A percentile compares a stretch with the other conserved stretches of the same genome.
Conservation (phyloP, 2,329 filamentous ascomycete species). For the Penicillium sclerotiorum region DNA sequence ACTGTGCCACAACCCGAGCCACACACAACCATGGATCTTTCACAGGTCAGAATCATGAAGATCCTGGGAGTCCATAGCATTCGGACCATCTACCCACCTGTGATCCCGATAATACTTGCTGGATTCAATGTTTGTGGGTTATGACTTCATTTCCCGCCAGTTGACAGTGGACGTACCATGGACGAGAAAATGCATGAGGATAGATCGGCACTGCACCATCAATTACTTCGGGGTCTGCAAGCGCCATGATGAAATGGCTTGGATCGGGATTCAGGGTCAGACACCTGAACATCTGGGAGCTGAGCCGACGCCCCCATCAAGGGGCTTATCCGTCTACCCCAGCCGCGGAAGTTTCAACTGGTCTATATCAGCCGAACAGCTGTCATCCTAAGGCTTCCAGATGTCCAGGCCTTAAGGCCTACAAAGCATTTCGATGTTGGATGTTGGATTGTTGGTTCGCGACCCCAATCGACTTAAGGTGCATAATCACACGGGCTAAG, state of each 20-base stretch:
- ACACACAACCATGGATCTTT: slow-evolving; percentile 1
- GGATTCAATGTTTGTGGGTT: too few relatives aligned
- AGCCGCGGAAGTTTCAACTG: neutral
- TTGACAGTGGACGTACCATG: too few relatives aligned
- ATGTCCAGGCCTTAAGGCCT: too few relatives aligned
- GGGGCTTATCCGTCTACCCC: neutral
- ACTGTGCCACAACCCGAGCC: slow-evolving; percentile 2
- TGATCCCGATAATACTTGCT: too few relatives aligned
- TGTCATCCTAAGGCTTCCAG: too few relatives aligned
- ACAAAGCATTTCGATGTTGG: neutral
- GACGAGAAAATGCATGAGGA: too few relatives aligned
- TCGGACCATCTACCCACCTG: too few relatives aligned
- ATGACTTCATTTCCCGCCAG: too few relatives aligned
- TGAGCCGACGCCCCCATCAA: neutral
- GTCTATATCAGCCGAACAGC: neutral
- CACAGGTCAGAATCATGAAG: neutral
- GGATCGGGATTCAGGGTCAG: too few relatives aligned
- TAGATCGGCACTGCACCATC: too few relatives aligned
- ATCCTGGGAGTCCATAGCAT: neutral
- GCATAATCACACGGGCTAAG: neutral
- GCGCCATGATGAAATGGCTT: too few relatives aligned
- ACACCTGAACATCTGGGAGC: neutral
- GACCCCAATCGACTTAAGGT: neutral
- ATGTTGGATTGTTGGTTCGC: neutral
- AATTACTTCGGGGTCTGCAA: too few relatives aligned